Percentiles rank a stretch among this genome's conserved stretches.
phyloP scores from a whole-genome alignment of 306 rosid species.

The Urtica urens region DNA sequence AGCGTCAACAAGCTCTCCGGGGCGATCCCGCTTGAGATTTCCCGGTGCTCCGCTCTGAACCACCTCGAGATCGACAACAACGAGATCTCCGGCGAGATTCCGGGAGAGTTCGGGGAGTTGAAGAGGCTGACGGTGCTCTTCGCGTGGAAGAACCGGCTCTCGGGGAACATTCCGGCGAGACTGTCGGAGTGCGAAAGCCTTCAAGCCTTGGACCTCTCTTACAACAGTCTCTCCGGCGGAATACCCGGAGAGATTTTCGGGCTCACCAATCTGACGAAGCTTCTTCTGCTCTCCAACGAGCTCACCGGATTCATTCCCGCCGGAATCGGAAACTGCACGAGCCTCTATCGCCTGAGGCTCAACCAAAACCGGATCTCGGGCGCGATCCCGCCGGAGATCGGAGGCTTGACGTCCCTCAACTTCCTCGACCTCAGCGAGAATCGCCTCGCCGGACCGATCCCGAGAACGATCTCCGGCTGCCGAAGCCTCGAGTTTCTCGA shows the following conservation, averaged over 20 bases:
- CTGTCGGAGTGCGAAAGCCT: slow-evolving; percentile 52
- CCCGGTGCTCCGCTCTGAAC: slow-evolving; percentile 44
- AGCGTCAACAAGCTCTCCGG: slow-evolving; percentile 69
- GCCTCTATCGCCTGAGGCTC: slow-evolving; percentile 55
- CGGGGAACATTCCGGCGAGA: slow-evolving; percentile 65
- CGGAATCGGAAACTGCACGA: slow-evolving; percentile 67
- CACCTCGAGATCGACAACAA: slow-evolving; percentile 78
- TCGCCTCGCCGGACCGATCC: slow-evolving; percentile 56
- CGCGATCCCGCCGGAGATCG: slow-evolving; percentile 64
- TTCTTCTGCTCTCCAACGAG: slow-evolving; percentile 60
- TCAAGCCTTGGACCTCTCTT: slow-evolving; percentile 68
- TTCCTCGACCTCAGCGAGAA: slow-evolving; percentile 56
- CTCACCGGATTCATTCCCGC: slow-evolving; percentile 68
- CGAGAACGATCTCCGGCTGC: slow-evolving; percentile 54
- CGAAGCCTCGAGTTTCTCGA: slow-evolving; percentile 66
- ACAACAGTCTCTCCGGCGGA: slow-evolving; percentile 47
- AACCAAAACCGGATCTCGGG: slow-evolving; percentile 49
- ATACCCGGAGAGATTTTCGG: slow-evolving; percentile 51
- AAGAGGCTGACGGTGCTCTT: slow-evolving; percentile 60
- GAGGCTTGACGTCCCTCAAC: slow-evolving; percentile 43
- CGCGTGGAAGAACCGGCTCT: slow-evolving; percentile 63
- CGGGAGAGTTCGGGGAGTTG: slow-evolving; percentile 45
- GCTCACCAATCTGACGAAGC: slow-evolving; percentile 50
- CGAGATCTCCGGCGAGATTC: slow-evolving; percentile 57
- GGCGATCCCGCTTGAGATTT: slow-evolving; percentile 53